Evolutionary conservation across 1,284 basidiomycete genomes (phyloP).

Genomic region (Papiliotrema nemorosa): DNA sequence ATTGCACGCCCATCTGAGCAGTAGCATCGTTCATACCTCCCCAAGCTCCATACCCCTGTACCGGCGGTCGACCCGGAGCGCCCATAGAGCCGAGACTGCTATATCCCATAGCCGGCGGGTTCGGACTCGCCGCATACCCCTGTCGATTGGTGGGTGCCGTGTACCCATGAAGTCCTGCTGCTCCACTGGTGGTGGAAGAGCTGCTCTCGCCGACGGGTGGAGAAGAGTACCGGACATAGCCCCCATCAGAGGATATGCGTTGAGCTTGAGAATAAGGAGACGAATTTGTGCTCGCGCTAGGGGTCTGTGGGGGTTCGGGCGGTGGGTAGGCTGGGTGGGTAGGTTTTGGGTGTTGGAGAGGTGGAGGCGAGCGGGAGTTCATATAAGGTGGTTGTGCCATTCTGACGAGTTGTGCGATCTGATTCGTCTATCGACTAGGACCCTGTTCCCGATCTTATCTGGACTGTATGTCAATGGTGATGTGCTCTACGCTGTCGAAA

Average conservation of each 20-base stretch:
- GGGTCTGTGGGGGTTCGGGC: conserved; percentile 79
- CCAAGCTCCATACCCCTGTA: conserved; percentile 27
- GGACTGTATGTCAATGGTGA: no score
- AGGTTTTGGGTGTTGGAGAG: conserved; percentile 81
- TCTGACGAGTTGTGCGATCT: no score
- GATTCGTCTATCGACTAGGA: no score
- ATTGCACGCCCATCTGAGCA: conserved; percentile 93
- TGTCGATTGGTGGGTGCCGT: conserved; percentile 14
- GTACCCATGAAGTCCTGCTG: conserved; percentile 22
- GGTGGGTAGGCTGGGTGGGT: conserved; percentile 80
- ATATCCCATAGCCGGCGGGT: background rate
- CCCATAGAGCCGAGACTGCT: conserved; percentile 5
- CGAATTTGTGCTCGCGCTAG: conserved; percentile 47
- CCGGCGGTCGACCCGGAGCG: background rate
- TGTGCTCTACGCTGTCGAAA: no score
- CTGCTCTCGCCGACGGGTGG: conserved; percentile 42
- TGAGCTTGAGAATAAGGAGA: conserved; percentile 41
- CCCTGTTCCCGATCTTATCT: no score
- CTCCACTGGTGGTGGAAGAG: conserved; percentile 1
- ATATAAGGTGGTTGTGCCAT: conserved; percentile 43
- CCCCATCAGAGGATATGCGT: conserved; percentile 51
- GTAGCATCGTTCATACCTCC: conserved; percentile 78
- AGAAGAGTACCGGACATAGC: conserved; percentile 46
- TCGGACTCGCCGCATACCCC: conserved; percentile 16
- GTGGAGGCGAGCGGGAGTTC: conserved; percentile 64